Conservation (phyloP, 441 rosid species). For the Mallotus japonicus region DNA sequence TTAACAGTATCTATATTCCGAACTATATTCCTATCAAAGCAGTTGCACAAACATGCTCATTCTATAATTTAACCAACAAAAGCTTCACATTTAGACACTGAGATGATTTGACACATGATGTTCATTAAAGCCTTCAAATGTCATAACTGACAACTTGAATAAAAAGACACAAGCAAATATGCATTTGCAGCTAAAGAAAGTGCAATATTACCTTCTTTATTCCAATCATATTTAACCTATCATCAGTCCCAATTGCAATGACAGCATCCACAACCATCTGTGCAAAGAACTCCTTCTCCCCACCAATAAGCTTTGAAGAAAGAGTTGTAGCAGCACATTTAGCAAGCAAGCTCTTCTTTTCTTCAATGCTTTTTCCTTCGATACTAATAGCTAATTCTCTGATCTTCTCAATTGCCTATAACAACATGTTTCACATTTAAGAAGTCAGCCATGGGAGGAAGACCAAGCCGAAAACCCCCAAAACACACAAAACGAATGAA, state of each 20-base stretch:
- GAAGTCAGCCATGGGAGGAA: not conserved
- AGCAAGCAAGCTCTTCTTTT: conserved; percentile 80
- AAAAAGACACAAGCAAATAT: not conserved
- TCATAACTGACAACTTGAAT: not conserved
- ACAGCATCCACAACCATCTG: conserved; percentile 97
- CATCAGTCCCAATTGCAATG: conserved; percentile 74
- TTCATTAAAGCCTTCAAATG: not conserved
- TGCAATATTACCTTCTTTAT: conserved; percentile 65
- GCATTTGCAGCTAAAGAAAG: not conserved
- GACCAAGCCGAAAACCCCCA: not conserved
- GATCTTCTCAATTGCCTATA: conserved; percentile 80
- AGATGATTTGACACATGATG: not conserved
- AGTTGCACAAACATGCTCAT: not conserved
- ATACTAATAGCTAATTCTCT: conserved; percentile 84
- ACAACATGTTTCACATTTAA: conserved; percentile 9
- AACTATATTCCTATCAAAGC: not conserved
- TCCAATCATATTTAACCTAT: conserved; percentile 83
- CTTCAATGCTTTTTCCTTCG: conserved; percentile 89
- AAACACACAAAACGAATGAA: not conserved
- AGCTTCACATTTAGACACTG: not conserved
- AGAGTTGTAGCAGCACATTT: conserved; percentile 98
- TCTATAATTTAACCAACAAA: not conserved
- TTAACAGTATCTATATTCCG: not conserved
- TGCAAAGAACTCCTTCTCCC: conserved; percentile 95
- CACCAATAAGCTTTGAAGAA: conserved; percentile 94